Base-by-base conservation (phyloP, 2,329 filamentous ascomycete species). In the Aspergillus pseudotamarii region DNA sequence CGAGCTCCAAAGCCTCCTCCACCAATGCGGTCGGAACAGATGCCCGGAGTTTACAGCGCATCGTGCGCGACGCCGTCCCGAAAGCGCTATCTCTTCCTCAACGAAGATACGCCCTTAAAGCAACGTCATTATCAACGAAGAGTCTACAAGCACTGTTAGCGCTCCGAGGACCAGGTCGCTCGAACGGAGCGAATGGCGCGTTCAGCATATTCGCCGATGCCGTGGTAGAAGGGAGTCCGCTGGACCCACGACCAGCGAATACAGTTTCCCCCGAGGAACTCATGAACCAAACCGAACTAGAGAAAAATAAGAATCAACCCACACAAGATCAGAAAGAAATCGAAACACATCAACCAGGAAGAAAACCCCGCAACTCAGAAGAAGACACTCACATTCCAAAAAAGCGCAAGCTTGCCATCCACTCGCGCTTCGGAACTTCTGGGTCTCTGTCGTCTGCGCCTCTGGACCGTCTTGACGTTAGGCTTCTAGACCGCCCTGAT, bases 151-250 rank as follows among this genome's bases (percentile, higher is more conserved):
- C 89, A 2, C 80, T 96, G 48, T 80, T 94, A 19, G 84, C 89
- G 19, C 85, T 89, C 53, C 86, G 89, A 43, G 93, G 93, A 0
- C 81, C 89, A 0, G 88, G 90, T 1, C 85, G 91, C 53, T 87
- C 86, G 48, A 93, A 92, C 73, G 84, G 85, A 1, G 91, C 91
- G 2, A 88, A 87, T 26, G 93, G 92, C 1, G 92, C 91, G 6
- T 96, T 93, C 88, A 87, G 88, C 69, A 85, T 93, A 26, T 96
- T 96, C 73, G 86, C 90, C 6, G 87, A 91, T 63, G 88, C 88
- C 45, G 77, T 79, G 34, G 73, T 83, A 36, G 84, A 83, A 66
- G 80, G 81, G 48, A 83, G 81, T 63, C 82, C 83, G 2, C 72
- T 86, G 23, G 83, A 85, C 65, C 83, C 78, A n/a, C 71, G 77